phyloP scores from a whole-genome alignment of 192 early-diverging fungal genomes.

The Coemansia reversa region DNA sequence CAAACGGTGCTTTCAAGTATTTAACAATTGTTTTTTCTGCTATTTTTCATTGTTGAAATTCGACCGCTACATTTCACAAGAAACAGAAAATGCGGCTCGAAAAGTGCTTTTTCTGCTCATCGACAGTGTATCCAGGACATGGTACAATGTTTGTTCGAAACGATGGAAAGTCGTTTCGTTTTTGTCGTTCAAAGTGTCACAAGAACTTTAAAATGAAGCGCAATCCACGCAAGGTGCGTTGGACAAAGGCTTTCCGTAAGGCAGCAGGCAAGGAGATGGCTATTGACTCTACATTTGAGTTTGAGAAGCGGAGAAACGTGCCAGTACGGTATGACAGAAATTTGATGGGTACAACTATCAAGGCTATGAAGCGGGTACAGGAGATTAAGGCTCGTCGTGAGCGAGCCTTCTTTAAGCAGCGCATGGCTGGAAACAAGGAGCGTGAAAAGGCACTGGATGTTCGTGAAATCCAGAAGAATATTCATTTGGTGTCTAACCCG shows the following conservation, averaged over 20 bases:
- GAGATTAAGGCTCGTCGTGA: constrained; percentile 94
- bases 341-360: constrained; percentile 94
- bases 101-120: constrained; percentile 99
- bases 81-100: constrained; percentile 79
- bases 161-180: constrained; percentile 94
- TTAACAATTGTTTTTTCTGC: not conserved
- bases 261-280: constrained; percentile 99
- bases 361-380: constrained; percentile 96
- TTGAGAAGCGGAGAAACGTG: constrained; percentile 98
- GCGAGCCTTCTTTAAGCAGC: constrained; percentile 88
- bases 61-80: not conserved
- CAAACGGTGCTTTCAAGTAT: not conserved
- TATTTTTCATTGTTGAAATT: not conserved
- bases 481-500: constrained; percentile 73
- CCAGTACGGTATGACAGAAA: constrained; percentile 97
- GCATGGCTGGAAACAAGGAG: constrained; percentile 86
- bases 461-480: constrained; percentile 76
- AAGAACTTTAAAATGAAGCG: constrained; percentile 99
- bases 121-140: constrained; percentile 95
- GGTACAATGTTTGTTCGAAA: constrained; percentile 99
- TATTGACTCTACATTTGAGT: constrained; percentile 95
- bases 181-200: constrained; percentile 99
- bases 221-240: constrained; percentile 98
- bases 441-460: constrained; percentile 75
- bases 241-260: constrained; percentile 99